Conservation (phyloP, 176 grass and related monocot genomes). For the Avena atlantica region DNA sequence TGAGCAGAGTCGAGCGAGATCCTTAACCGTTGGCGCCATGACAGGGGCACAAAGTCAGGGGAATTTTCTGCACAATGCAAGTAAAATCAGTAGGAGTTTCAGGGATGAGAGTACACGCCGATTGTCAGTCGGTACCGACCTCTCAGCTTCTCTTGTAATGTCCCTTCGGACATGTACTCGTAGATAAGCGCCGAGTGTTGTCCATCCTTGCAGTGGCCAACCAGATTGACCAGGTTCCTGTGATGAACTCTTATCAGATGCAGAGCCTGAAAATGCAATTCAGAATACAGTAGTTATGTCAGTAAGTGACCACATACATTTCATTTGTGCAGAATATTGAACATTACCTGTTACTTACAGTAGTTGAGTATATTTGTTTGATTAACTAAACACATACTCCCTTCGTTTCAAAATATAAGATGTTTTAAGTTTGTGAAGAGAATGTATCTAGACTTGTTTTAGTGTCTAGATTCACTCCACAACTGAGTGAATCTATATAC, state of each 20-base stretch:
- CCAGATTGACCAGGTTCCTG: slow-evolving; percentile 63
- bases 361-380: background rate
- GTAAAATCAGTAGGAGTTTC: background rate
- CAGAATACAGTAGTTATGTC: background rate
- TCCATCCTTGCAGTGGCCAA: slow-evolving; percentile 66
- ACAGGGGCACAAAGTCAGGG: slow-evolving; percentile 33
- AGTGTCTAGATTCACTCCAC: no score
- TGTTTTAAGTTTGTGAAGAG: no score
- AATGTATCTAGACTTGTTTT: no score
- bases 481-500: no score
- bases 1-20: slow-evolving; percentile 66
- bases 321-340: background rate
- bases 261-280: slow-evolving; percentile 49
- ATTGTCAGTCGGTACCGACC: slow-evolving; percentile 15
- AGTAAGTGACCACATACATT: background rate
- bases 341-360: background rate
- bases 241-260: slow-evolving; percentile 61
- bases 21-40: slow-evolving; percentile 47
- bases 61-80: slow-evolving; percentile 33
- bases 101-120: background rate
- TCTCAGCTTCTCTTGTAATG: slow-evolving; percentile 55
- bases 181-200: slow-evolving; percentile 51
- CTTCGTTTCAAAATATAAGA: no score
- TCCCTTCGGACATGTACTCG: slow-evolving; percentile 66
- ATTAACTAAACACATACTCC: background rate